Conservation (phyloP, 257 asterid species). For the Fraxinus excelsior region DNA sequence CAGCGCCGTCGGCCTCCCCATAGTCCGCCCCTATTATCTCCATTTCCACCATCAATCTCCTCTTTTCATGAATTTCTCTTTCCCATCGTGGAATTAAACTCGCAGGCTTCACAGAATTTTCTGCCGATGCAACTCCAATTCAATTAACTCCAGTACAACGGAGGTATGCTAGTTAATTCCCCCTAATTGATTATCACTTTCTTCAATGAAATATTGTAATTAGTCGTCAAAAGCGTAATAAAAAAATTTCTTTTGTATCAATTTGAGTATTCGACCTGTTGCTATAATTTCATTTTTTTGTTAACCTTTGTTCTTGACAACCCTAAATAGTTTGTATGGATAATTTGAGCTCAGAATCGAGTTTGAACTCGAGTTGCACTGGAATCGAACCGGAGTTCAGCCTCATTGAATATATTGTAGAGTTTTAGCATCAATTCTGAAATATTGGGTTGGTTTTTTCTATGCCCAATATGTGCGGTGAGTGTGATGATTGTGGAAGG, state of each 20-base stretch:
- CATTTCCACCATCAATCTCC: constrained; percentile 28
- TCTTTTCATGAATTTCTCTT: constrained; percentile 30
- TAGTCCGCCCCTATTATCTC: constrained; percentile 32
- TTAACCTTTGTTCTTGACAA: not conserved
- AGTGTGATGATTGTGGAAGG: no score
- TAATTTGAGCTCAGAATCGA: not conserved
- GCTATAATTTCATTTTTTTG: not conserved
- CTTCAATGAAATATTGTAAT: not conserved
- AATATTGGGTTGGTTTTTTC: not conserved
- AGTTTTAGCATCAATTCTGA: constrained; percentile 4
- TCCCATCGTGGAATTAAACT: constrained; percentile 29
- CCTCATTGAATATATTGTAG: not conserved
- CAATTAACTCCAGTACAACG: constrained; percentile 35
- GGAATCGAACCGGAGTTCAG: not conserved
- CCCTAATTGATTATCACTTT: not conserved
- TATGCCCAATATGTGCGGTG: not conserved
- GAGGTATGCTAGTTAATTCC: constrained; percentile 33
- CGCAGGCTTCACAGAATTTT: constrained; percentile 34
- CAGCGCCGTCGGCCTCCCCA: constrained; percentile 44
- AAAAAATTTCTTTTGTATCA: not conserved
- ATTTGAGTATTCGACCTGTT: not conserved
- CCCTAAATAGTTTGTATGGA: not conserved
- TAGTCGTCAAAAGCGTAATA: not conserved
- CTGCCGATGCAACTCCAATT: constrained; percentile 45
- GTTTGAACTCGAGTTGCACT: not conserved